A percentile compares a stretch with the other conserved stretches of the same genome.
phyloP scores from a whole-genome alignment of 768 basidiomycete species.

The Chalciporus piperatus region DNA sequence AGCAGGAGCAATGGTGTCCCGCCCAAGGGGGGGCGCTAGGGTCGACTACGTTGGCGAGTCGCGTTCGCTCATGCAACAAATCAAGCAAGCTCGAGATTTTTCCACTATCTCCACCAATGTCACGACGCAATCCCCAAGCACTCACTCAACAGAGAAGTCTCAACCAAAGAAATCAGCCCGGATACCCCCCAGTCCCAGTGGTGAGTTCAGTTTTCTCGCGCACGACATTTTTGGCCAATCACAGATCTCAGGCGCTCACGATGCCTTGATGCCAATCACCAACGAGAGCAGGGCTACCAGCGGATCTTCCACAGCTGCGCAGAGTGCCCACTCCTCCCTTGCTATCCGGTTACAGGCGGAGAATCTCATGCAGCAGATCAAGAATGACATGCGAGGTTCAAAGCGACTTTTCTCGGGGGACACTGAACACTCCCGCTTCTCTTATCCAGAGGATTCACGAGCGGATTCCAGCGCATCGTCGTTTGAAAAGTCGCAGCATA shows the following conservation, averaged over 20 bases:
- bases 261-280: constrained; percentile 11
- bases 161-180: background rate
- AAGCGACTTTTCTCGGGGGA: constrained; percentile 73
- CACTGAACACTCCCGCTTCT: constrained; percentile 50
- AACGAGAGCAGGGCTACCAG: constrained; percentile 22
- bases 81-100: constrained; percentile 73
- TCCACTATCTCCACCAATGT: constrained; percentile 68
- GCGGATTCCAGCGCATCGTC: constrained; percentile 12
- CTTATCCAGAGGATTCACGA: constrained; percentile 15
- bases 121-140: constrained; percentile 36
- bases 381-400: constrained; percentile 64
- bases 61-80: constrained; percentile 73
- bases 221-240: background rate
- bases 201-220: constrained; percentile 12
- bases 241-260: constrained; percentile 9
- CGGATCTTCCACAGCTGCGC: constrained; percentile 30
- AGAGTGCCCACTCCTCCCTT: constrained; percentile 53
- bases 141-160: constrained; percentile 16
- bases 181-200: constrained; percentile 2
- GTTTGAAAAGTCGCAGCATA: constrained; percentile 23
- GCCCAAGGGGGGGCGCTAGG: constrained; percentile 42
- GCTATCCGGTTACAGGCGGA: constrained; percentile 76
- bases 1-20: constrained; percentile 46
- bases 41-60: constrained; percentile 80
- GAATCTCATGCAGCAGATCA: constrained; percentile 82